These are phyloP conservation scores for Aspergillus alliaceus DNA, from an alignment of 2,329 filamentous ascomycete species.

Conservation along the genomic window DNA sequence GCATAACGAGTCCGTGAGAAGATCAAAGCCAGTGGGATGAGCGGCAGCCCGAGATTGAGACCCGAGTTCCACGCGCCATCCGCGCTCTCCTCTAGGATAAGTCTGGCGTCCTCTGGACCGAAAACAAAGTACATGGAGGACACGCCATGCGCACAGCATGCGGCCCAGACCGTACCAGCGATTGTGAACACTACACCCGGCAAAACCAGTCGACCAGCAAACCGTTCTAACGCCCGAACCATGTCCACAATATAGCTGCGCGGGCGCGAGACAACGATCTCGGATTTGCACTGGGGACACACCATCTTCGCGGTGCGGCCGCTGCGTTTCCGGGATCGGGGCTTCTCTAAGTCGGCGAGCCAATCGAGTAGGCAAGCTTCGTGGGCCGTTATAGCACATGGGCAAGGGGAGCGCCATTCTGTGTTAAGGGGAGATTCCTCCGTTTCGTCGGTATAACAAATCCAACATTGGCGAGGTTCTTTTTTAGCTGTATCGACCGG, in stretches of 20 bases:
- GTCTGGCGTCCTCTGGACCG: constrained; percentile 59
- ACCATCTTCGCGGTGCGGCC: constrained; percentile 62
- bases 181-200: constrained; percentile 60
- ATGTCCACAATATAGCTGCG: constrained; percentile 70
- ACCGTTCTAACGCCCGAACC: constrained; percentile 59
- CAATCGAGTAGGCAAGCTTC: constrained; percentile 87
- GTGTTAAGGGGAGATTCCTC: constrained; percentile 60
- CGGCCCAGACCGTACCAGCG: constrained; percentile 50
- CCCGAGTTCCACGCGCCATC: constrained; percentile 47
- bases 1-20: constrained; percentile 65
- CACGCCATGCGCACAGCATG: constrained; percentile 58
- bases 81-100: constrained; percentile 50
- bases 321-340: constrained; percentile 50
- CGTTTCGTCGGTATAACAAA: constrained; percentile 66
- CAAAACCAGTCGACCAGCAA: constrained; percentile 61
- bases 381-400: constrained; percentile 86
- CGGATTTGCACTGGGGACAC: constrained; percentile 87
- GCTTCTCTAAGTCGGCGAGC: constrained; percentile 83
- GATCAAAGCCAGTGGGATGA: constrained; percentile 68
- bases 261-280: constrained; percentile 74
- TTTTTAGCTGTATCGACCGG: constrained; percentile 16
- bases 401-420: constrained; percentile 84
- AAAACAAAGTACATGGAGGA: constrained; percentile 67
- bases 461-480: constrained; percentile 62
- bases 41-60: constrained; percentile 60